Evolutionary conservation across 352 stramenopile genomes (phyloP), one percentile per base, ranked within the genome.

Genomic region (Nothophytophthora sp.): DNA sequence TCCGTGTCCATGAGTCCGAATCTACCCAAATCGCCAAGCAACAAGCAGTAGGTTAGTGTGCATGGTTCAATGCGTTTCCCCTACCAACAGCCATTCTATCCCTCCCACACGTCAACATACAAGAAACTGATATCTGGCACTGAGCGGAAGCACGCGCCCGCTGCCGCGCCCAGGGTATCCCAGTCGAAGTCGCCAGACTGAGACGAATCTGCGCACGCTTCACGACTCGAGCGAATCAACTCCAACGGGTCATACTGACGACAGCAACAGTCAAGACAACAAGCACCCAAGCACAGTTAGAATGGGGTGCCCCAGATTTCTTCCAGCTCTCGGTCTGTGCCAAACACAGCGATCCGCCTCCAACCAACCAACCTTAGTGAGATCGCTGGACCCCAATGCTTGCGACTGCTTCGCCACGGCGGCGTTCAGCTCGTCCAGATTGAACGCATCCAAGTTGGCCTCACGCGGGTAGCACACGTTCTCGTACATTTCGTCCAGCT

Each of bases 401-500:
- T 90, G 70, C 5, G 73, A 84, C 66, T 93, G 82, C 54, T 91
- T 91, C 25, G 70, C 63, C 10, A 93, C 76, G 0, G 81, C 77
- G 28, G 74, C 70, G 52, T 90, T 93, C 33, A 93, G 75, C 46
- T 93, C 82, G 50, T 93, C 82, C 30, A 93, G 65, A 47, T 93
- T 93, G 28, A 62, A 86, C 16, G 82, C 82, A 43, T 93, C 82
- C 40, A 93, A 45, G 52, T 93, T 93, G 38, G 82, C 82, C 42
- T 93, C 82, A 6, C 82, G 77, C 28, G 82, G 80, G 56, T 91
- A 93, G 54, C 79, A 88, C 32, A 93, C 81, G 36, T 70, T 67
- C 35, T 87, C 76, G 63, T 90, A 93, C 65, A 93, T 86, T 23
- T 83, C 48, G 42, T 93, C 70, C 16, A 93, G 56, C 64, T 87